Percentiles rank a stretch among this genome's conserved stretches.
These are phyloP conservation scores for Eudorina sp. DNA, from an alignment of 139 green algal species.

Conservation along the genomic window DNA sequence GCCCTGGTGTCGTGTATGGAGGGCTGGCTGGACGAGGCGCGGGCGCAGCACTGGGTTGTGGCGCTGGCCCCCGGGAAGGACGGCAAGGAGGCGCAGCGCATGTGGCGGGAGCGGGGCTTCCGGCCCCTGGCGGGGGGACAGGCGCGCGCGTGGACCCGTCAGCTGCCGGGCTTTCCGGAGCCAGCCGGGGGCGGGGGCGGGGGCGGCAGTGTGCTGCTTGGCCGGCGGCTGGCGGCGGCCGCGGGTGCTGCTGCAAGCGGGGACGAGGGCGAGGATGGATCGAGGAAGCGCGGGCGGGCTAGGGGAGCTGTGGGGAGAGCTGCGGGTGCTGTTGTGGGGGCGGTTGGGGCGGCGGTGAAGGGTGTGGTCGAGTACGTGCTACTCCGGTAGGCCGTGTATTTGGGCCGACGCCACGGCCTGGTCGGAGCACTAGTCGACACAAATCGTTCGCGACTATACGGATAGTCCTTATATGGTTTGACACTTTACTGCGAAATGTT, in stretches of 20 bases:
- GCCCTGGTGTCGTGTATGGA: background rate
- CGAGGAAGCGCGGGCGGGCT: background rate
- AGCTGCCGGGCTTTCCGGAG: constrained; percentile 28
- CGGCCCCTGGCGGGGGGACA: background rate
- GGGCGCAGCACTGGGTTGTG: background rate
- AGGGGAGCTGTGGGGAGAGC: background rate
- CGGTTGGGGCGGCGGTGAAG: constrained; percentile 3
- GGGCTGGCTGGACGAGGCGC: constrained; percentile 5
- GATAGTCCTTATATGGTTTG: too few species aligned
- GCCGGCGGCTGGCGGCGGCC: background rate
- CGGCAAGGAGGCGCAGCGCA: background rate
- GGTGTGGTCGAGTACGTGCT: constrained; percentile 27
- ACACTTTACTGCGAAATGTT: too few species aligned
- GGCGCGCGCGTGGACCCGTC: background rate
- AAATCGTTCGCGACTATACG: too few species aligned
- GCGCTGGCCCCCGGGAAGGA: background rate
- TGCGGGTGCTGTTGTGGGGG: background rate
- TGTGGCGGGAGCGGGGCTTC: constrained; percentile 18
- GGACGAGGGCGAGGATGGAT: background rate
- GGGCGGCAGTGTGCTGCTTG: background rate
- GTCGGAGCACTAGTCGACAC: too few species aligned
- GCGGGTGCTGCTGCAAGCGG: background rate
- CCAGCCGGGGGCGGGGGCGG: background rate
- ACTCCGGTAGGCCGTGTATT: too few species aligned
- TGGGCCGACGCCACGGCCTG: too few species aligned